phyloP scores from a whole-genome alignment of 495 filamentous ascomycete species.

The Hyaloscypha bicolor region DNA sequence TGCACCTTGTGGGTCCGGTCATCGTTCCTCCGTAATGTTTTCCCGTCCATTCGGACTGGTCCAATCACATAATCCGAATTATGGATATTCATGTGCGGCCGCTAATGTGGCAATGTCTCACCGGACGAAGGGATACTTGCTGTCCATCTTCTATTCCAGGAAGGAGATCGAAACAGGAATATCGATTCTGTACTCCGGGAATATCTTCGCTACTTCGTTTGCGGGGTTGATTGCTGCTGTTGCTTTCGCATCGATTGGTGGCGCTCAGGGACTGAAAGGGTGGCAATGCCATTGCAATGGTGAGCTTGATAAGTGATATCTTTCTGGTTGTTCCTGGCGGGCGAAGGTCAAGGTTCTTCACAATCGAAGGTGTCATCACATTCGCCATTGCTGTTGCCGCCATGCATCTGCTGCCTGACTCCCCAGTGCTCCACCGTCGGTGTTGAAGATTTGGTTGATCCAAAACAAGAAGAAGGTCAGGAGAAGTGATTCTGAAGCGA shows the following conservation, averaged over 20 bases:
- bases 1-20: background rate
- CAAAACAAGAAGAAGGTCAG: too few species aligned
- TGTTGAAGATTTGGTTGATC: too few species aligned
- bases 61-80: too few species aligned
- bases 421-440: slow-evolving; percentile 25
- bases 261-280: background rate
- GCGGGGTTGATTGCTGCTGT: slow-evolving; percentile 52
- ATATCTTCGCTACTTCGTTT: slow-evolving; percentile 47
- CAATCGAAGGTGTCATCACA: slow-evolving; percentile 39
- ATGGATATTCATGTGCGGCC: too few species aligned
- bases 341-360: slow-evolving; percentile 28
- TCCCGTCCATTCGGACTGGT: background rate
- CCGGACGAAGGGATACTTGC: too few species aligned
- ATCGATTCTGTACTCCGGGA: slow-evolving; percentile 46
- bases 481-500: too few species aligned
- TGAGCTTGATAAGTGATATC: too few species aligned
- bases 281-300: too few species aligned
- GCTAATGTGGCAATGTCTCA: too few species aligned
- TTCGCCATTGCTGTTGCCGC: slow-evolving; percentile 27
- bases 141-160: slow-evolving; percentile 52
- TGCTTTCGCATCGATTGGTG: slow-evolving; percentile 28
- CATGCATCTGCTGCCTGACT: slow-evolving; percentile 57
- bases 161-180: slow-evolving; percentile 50
- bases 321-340: too few species aligned
- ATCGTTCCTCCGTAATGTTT: background rate